Evolutionary conservation across 2,329 filamentous ascomycete species (phyloP), one percentile per base, ranked within the genome.

Genomic region (Lecanicillium sp.): DNA sequence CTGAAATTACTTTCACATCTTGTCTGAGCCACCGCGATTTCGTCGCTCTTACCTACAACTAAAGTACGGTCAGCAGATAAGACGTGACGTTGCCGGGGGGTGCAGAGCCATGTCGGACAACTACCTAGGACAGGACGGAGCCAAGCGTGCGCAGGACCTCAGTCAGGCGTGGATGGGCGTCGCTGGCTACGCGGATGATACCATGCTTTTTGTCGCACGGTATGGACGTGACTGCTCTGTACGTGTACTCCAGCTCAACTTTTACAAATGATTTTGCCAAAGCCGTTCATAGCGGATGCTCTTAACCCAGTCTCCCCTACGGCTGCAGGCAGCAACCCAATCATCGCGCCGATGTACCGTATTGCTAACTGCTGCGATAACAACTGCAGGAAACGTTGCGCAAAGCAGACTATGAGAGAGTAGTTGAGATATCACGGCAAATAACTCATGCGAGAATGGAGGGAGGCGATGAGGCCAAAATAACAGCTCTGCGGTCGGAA

Each of bases 141-240:
- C 42, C 5, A 49, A 50, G 35, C 52, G 54, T 15, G 55, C 55
- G 1, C 32, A 45, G 7, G 55, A 56, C 6, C 39, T 58, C 17
- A 46, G 45, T 40, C 43, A 52, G 8, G 49, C 50, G 28, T 49
- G 56, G 49, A 47, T 55, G 9, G 41, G 36, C 15, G 33, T 56
- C 2, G 49, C 54, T 2, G 53, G 49, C 14, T 58, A 57, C 28
- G 51, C 50, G 9, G 50, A 57, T 37, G 54, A 58, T 41, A 52
- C 50, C 17, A 48, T 58, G 44, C 45, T 58, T 35, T 56, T 53
- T 29, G 43, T 56, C 5, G 37, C 53, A 12, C 52, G 55, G 25
- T 57, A 56, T 31, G 40, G 49, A 3, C 28, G 34, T 17, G 36
- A 40, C 18, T 51, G 41, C 36, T 50, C 55, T 49, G 55, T 57